phyloP scores from a whole-genome alignment of 345 rosid genomes.

The Jatropha curcas region DNA sequence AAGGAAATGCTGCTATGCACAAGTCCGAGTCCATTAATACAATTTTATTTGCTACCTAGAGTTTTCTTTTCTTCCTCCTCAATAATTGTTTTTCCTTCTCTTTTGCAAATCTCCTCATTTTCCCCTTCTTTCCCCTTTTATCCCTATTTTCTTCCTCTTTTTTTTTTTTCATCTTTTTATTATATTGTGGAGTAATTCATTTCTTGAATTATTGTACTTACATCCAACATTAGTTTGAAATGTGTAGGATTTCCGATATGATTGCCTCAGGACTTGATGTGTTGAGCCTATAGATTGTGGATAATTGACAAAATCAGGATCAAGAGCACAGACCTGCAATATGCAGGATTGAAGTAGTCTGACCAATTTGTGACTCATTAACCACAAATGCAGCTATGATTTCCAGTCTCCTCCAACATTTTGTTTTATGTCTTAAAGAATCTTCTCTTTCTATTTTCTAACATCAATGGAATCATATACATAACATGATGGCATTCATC shows the following conservation, averaged over 20 bases:
- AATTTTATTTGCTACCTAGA: background rate
- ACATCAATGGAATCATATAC: background rate
- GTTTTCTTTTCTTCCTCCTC: background rate
- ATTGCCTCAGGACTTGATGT: background rate
- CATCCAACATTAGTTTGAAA: background rate
- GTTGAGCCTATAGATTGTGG: background rate
- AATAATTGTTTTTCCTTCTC: background rate
- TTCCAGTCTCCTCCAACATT: background rate
- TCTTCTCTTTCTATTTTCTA: background rate
- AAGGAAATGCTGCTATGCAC: background rate
- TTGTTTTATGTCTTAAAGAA: too few species aligned
- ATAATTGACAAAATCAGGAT: too few species aligned
- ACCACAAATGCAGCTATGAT: background rate
- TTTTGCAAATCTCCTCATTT: background rate
- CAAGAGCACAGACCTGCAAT: background rate
- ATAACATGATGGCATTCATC: background rate
- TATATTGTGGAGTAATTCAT: too few species aligned
- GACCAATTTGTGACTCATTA: background rate
- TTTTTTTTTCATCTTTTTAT: too few species aligned
- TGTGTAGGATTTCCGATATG: background rate
- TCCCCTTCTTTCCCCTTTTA: background rate
- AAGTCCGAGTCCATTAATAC: background rate
- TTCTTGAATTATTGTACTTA: background rate
- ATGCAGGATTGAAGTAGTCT: background rate
- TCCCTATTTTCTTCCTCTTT: background rate